phyloP scores from a whole-genome alignment of 2,329 filamentous ascomycete genomes.

The Rasamsonia emersonii region DNA sequence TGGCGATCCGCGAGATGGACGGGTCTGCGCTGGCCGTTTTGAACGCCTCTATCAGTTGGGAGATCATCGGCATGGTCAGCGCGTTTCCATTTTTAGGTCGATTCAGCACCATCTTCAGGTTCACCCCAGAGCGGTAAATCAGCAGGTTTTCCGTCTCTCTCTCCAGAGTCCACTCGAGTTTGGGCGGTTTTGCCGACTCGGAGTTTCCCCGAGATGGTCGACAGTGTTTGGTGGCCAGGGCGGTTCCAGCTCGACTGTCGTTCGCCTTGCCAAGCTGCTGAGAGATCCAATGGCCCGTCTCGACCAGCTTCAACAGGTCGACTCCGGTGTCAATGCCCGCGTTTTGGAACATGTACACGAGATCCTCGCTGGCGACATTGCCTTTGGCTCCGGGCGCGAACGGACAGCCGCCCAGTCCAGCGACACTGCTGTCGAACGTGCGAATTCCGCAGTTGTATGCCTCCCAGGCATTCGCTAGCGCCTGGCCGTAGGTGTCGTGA shows the following conservation, averaged over 20 bases:
- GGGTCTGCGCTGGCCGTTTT: slow-evolving; percentile 14
- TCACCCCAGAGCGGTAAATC: slow-evolving; percentile 22
- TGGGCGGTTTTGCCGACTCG: slow-evolving; percentile 1
- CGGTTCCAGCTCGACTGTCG: slow-evolving; percentile 59
- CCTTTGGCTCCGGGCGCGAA: slow-evolving; percentile 80
- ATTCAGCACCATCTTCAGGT: slow-evolving; percentile 24
- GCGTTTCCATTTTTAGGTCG: slow-evolving; percentile 33
- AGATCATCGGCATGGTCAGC: slow-evolving; percentile 30
- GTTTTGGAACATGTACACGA: slow-evolving; percentile 58
- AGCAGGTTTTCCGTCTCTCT: slow-evolving; percentile 16
- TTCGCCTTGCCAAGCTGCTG: slow-evolving; percentile 54
- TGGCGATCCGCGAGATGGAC: slow-evolving; percentile 26
- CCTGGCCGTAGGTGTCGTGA: slow-evolving; percentile 82
- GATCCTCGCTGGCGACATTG: slow-evolving; percentile 76
- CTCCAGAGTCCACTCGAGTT: slow-evolving; percentile 12
- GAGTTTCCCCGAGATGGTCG: background rate
- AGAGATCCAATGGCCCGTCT: slow-evolving; percentile 66
- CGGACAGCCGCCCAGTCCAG: slow-evolving; percentile 74
- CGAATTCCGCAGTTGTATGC: slow-evolving; percentile 68
- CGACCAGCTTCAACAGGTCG: slow-evolving; percentile 51
- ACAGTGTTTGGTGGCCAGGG: slow-evolving; percentile 18
- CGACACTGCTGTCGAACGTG: slow-evolving; percentile 72
- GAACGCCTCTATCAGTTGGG: slow-evolving; percentile 22
- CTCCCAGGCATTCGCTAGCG: slow-evolving; percentile 71
- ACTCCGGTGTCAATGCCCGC: slow-evolving; percentile 68